Percentiles rank a stretch among this genome's conserved stretches.
Conservation (phyloP, 2,329 filamentous ascomycete genomes). For the Fusarium poae region DNA sequence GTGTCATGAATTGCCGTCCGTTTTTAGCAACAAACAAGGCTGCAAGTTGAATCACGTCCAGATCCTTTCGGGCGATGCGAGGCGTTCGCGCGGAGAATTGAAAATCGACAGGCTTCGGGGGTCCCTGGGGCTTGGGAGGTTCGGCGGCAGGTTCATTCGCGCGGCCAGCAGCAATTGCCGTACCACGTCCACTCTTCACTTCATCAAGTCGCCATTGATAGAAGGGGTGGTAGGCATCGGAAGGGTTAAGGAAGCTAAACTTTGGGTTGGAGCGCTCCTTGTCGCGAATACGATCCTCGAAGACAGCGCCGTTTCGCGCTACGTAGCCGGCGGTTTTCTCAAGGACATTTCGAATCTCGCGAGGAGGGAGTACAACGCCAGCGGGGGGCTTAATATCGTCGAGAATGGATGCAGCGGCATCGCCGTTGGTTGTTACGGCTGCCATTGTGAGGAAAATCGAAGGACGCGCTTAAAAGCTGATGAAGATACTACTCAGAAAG, state of each 20-base stretch:
- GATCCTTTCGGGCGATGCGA: constrained; percentile 93
- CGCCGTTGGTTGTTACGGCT: constrained; percentile 63
- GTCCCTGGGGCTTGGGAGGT: constrained; percentile 79
- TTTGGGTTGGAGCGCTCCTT: constrained; percentile 89
- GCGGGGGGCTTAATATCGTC: constrained; percentile 82
- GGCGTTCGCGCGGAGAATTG: constrained; percentile 97
- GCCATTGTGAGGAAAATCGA: constrained; percentile 45
- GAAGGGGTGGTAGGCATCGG: constrained; percentile 88
- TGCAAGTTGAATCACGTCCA: constrained; percentile 80
- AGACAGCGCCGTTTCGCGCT: constrained; percentile 73
- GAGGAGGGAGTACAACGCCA: constrained; percentile 89
- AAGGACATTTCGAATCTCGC: constrained; percentile 84
- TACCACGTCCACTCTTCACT: constrained; percentile 85
- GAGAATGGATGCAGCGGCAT: constrained; percentile 62
- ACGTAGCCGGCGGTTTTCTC: constrained; percentile 97
- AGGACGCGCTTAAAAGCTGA: constrained; percentile 25
- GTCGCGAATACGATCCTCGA: constrained; percentile 87
- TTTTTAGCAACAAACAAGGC: constrained; percentile 94
- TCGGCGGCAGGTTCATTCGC: constrained; percentile 70
- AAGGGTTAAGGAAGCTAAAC: constrained; percentile 85
- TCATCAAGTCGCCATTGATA: constrained; percentile 93
- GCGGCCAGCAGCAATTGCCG: constrained; percentile 80
- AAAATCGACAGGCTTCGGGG: constrained; percentile 86
- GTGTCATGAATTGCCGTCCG: constrained; percentile 90
- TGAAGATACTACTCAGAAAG: constrained; percentile 18